Evolutionary conservation across 2,329 filamentous ascomycete species (phyloP), one percentile per base, ranked within the genome.

Genomic region (Dissoconium aciculare): DNA sequence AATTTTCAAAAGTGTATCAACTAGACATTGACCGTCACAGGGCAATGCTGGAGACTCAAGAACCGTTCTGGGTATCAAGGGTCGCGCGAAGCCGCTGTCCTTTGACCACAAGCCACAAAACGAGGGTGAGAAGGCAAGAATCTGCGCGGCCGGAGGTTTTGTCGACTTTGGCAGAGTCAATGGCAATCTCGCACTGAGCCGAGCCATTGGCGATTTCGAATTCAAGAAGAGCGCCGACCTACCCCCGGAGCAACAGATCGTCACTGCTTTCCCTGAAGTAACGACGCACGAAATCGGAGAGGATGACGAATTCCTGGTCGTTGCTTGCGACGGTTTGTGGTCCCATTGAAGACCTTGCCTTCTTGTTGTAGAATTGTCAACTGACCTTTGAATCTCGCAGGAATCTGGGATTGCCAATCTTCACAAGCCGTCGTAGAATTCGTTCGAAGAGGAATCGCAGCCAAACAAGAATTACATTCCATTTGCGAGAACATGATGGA

Each of bases 401-500:
- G 89, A 57, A 98, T 98, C 57, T 98, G 89, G 89, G 89, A 98
- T 60, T 95, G 89, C 58, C 89, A 95, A 58, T 94, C 89, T 34
- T 98, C 89, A 27, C 89, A 98, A 64, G 82, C 87, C 23, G 89
- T 98, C 17, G 66, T 95, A 45, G 89, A 98, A 59, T 98, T 98
- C 54, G 89, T 95, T 42, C 74, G 89, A 55, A 78, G 89, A 53
- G 89, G 89, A 34, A 93, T 98, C 56, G 87, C 84, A 29, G 85
- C 85, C 30, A 93, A 93, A 66, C 89, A 98, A 61, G 80, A 91
- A 29, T 71, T 98, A 30, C 75, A 85, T 33, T 80, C 81, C 55
- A 95, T 98, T 50, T 95, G 87, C 58, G 89, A 98, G 62, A 98
- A 98, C 64, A 93, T 98, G 83, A 98, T 98, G 89, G 87, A 98